Evolutionary conservation across 495 filamentous ascomycete species (phyloP).

Genomic region (Parachaetomium inaequale): DNA sequence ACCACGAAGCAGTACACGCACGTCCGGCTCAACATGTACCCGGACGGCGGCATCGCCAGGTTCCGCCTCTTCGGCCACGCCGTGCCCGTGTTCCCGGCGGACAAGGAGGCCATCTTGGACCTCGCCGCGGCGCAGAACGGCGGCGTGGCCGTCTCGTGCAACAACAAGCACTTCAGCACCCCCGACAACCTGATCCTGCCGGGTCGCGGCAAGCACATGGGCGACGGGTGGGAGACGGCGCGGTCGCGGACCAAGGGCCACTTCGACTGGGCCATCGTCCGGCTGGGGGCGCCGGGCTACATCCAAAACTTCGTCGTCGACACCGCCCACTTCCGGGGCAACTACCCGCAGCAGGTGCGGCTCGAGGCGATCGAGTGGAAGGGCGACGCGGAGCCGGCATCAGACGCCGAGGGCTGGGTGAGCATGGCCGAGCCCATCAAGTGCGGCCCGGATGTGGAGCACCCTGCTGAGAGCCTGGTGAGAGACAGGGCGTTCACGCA

Average conservation of each 20-base stretch:
- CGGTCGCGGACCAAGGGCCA: slow-evolving; percentile 72
- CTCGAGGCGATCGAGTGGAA: slow-evolving; percentile 61
- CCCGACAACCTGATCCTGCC: slow-evolving; percentile 81
- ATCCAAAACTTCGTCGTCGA: slow-evolving; percentile 75
- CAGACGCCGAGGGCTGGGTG: slow-evolving; percentile 65
- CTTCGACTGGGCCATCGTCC: slow-evolving; percentile 80
- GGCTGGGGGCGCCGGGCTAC: slow-evolving; percentile 66
- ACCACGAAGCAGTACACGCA: slow-evolving; percentile 73
- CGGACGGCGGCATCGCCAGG: slow-evolving; percentile 88
- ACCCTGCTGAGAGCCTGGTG: slow-evolving; percentile 59
- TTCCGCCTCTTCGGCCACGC: slow-evolving; percentile 79
- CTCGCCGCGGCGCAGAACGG: slow-evolving; percentile 80
- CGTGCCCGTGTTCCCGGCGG: slow-evolving; percentile 64
- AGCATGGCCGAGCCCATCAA: slow-evolving; percentile 63
- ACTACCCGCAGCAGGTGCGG: slow-evolving; percentile 76
- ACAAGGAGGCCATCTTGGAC: slow-evolving; percentile 65
- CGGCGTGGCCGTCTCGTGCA: slow-evolving; percentile 69
- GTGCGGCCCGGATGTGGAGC: slow-evolving; percentile 77
- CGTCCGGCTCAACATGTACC: slow-evolving; percentile 83
- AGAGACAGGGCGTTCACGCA: slow-evolving; percentile 63
- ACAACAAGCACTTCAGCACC: slow-evolving; percentile 82
- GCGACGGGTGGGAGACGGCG: slow-evolving; percentile 92
- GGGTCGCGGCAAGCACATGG: slow-evolving; percentile 85
- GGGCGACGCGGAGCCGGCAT: slow-evolving; percentile 50
- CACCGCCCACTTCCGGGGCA: slow-evolving; percentile 86